Evolutionary conservation across 441 rosid genomes (phyloP), one percentile per base, ranked within the genome.

Genomic region (Eutrema salsugineum): DNA sequence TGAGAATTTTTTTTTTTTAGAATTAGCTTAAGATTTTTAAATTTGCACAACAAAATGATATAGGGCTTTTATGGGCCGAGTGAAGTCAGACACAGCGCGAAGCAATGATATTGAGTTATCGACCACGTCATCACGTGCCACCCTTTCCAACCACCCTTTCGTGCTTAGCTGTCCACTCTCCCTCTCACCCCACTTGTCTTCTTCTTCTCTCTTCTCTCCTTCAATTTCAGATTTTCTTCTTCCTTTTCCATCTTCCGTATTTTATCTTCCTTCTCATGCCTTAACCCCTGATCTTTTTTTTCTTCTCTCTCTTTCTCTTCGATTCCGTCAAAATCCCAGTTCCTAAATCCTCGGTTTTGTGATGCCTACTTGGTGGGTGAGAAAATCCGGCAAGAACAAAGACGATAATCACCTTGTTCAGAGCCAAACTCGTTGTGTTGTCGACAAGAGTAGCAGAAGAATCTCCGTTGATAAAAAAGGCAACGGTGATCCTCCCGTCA

Each of bases 321-420:
- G 38, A 38, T 22, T 39, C 40, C 19, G 36, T 55, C 51, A 6
- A 64, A 62, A 32, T 33, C 71, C 54, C 47, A 30, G 6, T 33
- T 69, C 46, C n/a, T 0, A 3, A 47, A 10, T 49, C 71, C 39
- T 24, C 1, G 5, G 19, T 46, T 11, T 20, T 66, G 74, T 69
- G 64, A 92, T 93, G 97, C 95, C 89, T 76, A 82, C 83, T 79
- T 93, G 95, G 97, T 93, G 92, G 94, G 57, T 80, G 11, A 89
- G 61, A 68, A 93, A 80, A 61, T 81, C 86, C 0, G 71, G 81
- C 14, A 90, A 86, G 78, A 80, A 55, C 78, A 88, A 87, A 59
- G 91, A 86, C 70, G 87, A 78, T 16, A 69, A 22, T 3, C 74
- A 76, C 53, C 40, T 66, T 76, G 64, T 72, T 32, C 74, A 48